Evolutionary conservation across 2,329 filamentous ascomycete species (phyloP).

Genomic region (Pestalotiopsis sp.): DNA sequence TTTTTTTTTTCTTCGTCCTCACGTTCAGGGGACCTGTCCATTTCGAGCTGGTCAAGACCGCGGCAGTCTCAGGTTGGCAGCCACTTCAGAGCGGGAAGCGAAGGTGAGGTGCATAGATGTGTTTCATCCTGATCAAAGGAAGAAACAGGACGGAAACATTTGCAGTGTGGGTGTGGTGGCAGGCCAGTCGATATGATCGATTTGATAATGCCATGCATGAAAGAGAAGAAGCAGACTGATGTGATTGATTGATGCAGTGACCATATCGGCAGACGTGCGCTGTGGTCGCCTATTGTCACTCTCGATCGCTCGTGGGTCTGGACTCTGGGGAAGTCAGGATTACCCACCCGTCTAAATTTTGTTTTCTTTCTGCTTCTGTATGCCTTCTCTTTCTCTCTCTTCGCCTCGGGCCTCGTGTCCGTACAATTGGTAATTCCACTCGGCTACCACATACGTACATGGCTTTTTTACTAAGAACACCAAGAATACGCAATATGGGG

Average conservation of each 20-base stretch:
- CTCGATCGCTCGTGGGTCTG: not conserved
- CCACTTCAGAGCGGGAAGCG: not conserved
- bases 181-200: not conserved
- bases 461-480: not conserved
- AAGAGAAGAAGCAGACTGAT: too few relatives aligned
- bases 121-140: slow-evolving; percentile 4
- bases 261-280: not conserved
- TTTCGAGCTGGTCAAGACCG: not conserved
- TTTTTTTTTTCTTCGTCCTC: not conserved
- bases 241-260: too few relatives aligned
- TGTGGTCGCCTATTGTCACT: not conserved
- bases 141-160: not conserved
- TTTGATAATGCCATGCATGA: too few relatives aligned
- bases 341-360: not conserved
- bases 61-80: slow-evolving; percentile 5
- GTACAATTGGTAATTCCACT: not conserved
- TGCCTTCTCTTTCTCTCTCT: not conserved
- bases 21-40: not conserved
- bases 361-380: not conserved
- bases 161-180: not conserved
- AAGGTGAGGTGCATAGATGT: not conserved
- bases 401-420: not conserved
- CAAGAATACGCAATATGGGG: not conserved
- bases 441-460: not conserved
- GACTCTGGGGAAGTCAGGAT: not conserved